Percentiles rank a stretch among this genome's conserved stretches.
Evolutionary conservation across 805 yeast genomes (phyloP).

Genomic region (Ogataea zsoltii): DNA sequence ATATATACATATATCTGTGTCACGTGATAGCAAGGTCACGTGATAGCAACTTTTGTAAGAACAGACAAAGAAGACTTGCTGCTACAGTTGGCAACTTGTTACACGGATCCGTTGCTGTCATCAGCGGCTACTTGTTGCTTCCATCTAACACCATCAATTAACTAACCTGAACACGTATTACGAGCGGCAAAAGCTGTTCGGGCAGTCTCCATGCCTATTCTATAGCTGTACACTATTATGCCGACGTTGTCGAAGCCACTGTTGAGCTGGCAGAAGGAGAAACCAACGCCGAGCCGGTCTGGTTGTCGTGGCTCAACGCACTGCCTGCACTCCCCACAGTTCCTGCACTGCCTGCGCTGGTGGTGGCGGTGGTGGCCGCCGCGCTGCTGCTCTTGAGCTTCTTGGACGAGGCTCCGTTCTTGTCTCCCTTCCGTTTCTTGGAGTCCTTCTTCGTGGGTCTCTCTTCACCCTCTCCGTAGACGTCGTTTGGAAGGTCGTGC

Average conservation of each 20-base stretch:
- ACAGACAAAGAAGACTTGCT: too few relatives aligned
- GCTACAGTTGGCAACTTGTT: too few relatives aligned
- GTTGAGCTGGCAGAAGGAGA: conserved; percentile 11
- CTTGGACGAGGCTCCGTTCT: conserved; percentile 33
- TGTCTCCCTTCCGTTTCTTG: conserved; percentile 52
- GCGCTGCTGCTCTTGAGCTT: conserved; percentile 26
- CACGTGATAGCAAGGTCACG: too few relatives aligned
- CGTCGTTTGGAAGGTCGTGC: conserved; percentile 82
- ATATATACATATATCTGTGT: too few relatives aligned
- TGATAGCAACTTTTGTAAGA: too few relatives aligned
- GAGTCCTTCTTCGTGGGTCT: conserved; percentile 64
- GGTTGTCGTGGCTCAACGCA: conserved; percentile 1
- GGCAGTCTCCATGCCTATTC: too few relatives aligned
- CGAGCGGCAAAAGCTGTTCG: too few relatives aligned
- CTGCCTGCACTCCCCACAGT: conserved; percentile 14
- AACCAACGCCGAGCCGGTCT: conserved; percentile 3
- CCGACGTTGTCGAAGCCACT: conserved; percentile 6
- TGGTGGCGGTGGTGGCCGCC: conserved; percentile 2
- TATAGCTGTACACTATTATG: neutral
- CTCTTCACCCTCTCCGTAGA: conserved; percentile 74
- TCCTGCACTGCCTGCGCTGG: conserved; percentile 8
- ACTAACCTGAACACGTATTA: too few relatives aligned
- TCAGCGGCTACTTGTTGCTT: too few relatives aligned
- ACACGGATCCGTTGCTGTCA: too few relatives aligned
- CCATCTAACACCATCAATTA: too few relatives aligned